A percentile compares a stretch with the other conserved stretches of the same genome.
phyloP scores from a whole-genome alignment of 345 rosid species.

The Populus alba region DNA sequence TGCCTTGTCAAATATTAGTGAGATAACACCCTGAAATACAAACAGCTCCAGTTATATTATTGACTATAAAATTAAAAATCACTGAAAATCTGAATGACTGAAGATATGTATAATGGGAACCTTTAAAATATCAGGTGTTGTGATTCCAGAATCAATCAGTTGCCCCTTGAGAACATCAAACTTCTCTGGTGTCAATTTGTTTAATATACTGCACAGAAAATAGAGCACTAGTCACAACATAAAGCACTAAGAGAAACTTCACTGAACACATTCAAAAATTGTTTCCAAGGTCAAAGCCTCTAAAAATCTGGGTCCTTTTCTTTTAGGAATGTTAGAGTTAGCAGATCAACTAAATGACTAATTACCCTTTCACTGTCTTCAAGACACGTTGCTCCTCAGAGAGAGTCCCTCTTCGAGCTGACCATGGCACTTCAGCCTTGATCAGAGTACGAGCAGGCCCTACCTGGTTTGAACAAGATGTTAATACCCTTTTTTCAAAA shows the following conservation, averaged over 20 bases:
- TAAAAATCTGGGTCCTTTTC: not conserved
- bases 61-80: not conserved
- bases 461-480: conserved; percentile 41
- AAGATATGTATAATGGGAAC: conserved; percentile 19
- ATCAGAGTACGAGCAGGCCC: conserved; percentile 57
- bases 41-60: conserved; percentile 6
- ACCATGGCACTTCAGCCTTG: conserved; percentile 92
- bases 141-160: conserved; percentile 87
- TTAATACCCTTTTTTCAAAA: not conserved
- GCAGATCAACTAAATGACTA: not conserved
- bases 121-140: conserved; percentile 76
- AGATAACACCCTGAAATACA: conserved; percentile 67
- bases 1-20: conserved; percentile 84
- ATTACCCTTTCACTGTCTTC: conserved; percentile 83
- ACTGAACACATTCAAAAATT: not conserved
- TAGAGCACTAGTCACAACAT: not conserved
- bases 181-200: conserved; percentile 88
- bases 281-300: not conserved
- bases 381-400: conserved; percentile 76
- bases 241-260: not conserved
- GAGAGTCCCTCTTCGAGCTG: conserved; percentile 62
- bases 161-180: conserved; percentile 86
- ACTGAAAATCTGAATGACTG: not conserved
- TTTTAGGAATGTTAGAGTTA: not conserved
- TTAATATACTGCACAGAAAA: conserved; percentile 57